Evolutionary conservation across 176 grass and related monocot species (phyloP), one percentile per base, ranked within the genome.

Genomic region (Avena atlantica): DNA sequence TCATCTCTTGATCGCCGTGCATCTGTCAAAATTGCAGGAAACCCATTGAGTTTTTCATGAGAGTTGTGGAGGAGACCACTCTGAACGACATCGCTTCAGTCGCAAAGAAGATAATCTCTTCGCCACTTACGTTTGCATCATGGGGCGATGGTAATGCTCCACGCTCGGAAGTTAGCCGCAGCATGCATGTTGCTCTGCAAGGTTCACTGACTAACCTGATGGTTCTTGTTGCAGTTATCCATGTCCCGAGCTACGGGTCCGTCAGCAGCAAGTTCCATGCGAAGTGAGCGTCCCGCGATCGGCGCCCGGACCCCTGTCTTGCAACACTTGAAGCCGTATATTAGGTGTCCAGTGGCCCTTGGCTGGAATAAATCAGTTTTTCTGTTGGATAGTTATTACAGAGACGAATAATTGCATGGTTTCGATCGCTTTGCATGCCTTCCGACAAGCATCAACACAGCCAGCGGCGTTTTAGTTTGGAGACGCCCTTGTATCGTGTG

Each of bases 41-140:
- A 86, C 93, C 92, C 40, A 78, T 97, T 20, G 86, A 89, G 13
- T 69, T 89, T 87, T 95, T 95, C 71, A 42, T 97, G 79, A 87
- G 90, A 73, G 76, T 89, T 4, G 71, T 95, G 0, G 91, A 97
- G 25, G 87, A 86, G 77, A 89, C 91, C 50, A 97, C 89, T 45
- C 78, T 85, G 48, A 67, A 92, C 59, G 95, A 95, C 60, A 95
- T 97, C 31, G 73, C 83, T 49, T 87, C 91, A 55, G 81, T 92
- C 52, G 88, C 89, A 20, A 75, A 84, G 78, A 90, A 91, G 68
- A 92, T 93, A 4, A 86, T 97, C 27, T 91, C 93, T 67, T 93
- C 95, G 34, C 93, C 95, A 8, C 91, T 93, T 74, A 95, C 95
- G 65, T 86, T 97, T 89, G 89, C 91, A 83, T 97, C 95, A 20